Conservation (phyloP, 108 stramenopile genomes). For the Nannochloropsis granulata region DNA sequence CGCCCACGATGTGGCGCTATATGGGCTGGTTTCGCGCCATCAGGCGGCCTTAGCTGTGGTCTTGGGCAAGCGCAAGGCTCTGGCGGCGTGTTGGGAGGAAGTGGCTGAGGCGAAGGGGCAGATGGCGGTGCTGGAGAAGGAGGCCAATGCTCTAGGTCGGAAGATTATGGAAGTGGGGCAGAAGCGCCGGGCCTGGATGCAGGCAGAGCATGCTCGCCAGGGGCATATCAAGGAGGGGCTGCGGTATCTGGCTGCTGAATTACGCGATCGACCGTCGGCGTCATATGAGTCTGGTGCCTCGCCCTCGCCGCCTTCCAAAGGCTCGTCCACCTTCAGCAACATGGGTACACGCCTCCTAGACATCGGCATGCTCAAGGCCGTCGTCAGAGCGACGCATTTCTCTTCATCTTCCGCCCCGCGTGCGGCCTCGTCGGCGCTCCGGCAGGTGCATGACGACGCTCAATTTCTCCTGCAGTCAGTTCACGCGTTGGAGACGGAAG, state of each 20-base stretch:
- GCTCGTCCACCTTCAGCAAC: not conserved
- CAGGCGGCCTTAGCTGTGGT: not conserved
- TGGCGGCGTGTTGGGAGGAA: not conserved
- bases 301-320: not conserved
- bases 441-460: not conserved
- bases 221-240: not conserved
- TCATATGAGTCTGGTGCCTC: not conserved
- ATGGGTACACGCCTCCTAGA: not conserved
- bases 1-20: not conserved
- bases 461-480: not conserved
- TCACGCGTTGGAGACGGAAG: not conserved
- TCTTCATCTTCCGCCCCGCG: not conserved
- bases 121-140: not conserved
- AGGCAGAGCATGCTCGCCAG: not conserved
- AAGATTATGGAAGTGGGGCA: not conserved
- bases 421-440: not conserved
- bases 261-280: not conserved
- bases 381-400: not conserved
- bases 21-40: not conserved
- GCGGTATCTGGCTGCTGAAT: not conserved
- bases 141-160: not conserved
- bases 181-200: not conserved
- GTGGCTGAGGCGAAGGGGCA: not conserved
- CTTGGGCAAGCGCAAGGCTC: not conserved
- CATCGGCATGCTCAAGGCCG: not conserved